Evolutionary conservation across 1,139 yeast genomes (phyloP).

Genomic region (Geotrichum cucujoidarum): DNA sequence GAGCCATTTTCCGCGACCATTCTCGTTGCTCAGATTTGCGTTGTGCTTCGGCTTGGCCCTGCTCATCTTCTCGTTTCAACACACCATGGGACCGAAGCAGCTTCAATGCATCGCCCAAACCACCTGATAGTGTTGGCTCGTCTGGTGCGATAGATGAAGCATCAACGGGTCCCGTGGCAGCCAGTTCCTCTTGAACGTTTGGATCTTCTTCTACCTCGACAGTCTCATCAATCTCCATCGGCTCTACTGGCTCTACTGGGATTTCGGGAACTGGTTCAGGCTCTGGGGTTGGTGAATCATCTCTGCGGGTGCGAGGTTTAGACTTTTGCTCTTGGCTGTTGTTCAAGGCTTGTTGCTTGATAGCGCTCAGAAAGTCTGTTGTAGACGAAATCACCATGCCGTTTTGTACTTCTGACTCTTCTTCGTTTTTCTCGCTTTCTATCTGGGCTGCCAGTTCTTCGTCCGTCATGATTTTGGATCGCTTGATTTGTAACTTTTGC

Average conservation of each 20-base stretch:
- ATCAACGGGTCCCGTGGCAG: slow-evolving; percentile 12
- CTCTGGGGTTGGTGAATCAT: slow-evolving; percentile 3
- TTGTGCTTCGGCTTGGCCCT: slow-evolving; percentile 21
- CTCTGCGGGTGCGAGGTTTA: slow-evolving; percentile 19
- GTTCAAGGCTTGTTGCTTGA: slow-evolving; percentile 30
- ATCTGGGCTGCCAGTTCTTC: slow-evolving; percentile 48
- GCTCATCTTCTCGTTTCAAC: slow-evolving; percentile 31
- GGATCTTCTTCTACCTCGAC: slow-evolving; percentile 20
- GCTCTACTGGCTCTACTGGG: slow-evolving; percentile 15
- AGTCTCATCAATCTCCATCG: slow-evolving; percentile 18
- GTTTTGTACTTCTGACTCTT: slow-evolving; percentile 22
- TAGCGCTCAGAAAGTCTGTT: slow-evolving; percentile 49
- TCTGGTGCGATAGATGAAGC: slow-evolving; percentile 23
- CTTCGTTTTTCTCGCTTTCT: slow-evolving; percentile 35
- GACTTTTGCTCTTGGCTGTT: slow-evolving; percentile 20
- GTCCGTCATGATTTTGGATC: slow-evolving; percentile 27
- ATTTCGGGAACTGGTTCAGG: background rate
- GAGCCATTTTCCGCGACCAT: slow-evolving; percentile 28
- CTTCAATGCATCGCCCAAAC: slow-evolving; percentile 55
- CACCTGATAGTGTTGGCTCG: slow-evolving; percentile 43
- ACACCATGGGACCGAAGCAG: slow-evolving; percentile 49
- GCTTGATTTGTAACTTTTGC: slow-evolving; percentile 30
- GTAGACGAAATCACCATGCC: slow-evolving; percentile 52
- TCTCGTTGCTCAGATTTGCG: slow-evolving; percentile 28
- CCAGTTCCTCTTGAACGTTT: slow-evolving; percentile 17